These are phyloP conservation scores for Rutstroemia sp. DNA, from an alignment of 2,329 filamentous ascomycete species.

Conservation along the genomic window DNA sequence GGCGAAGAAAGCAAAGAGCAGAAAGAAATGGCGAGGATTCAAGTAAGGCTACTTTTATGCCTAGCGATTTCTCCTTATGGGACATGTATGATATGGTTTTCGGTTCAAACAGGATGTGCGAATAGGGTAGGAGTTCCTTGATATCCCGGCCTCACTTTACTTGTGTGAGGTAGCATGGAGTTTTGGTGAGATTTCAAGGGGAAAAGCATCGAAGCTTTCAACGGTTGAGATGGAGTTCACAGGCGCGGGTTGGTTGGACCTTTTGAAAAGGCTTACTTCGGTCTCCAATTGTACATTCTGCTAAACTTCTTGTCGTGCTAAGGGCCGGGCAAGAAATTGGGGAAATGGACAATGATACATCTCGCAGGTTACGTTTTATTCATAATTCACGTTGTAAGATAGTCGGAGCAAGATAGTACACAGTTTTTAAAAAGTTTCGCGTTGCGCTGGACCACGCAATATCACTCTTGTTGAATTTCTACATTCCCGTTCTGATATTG, in stretches of 20 bases:
- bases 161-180: neutral
- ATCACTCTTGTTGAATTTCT: neutral
- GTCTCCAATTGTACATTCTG: neutral
- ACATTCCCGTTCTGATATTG: neutral
- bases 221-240: conserved; percentile 3
- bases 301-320: neutral
- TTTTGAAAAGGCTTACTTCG: neutral
- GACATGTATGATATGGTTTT: conserved; percentile 6
- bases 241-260: neutral
- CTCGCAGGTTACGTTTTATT: neutral
- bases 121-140: conserved; percentile 7
- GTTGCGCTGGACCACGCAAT: neutral
- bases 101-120: conserved; percentile 3
- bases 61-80: neutral
- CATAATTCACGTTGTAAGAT: conserved; percentile 6
- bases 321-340: neutral
- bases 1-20: conserved; percentile 22
- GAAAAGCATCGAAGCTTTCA: neutral
- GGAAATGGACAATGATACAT: neutral
- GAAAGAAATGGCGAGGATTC: conserved; percentile 19
- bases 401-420: neutral
- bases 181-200: neutral
- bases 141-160: neutral
- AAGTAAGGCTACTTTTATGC: conserved; percentile 2
- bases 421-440: neutral